A percentile compares a stretch with the other conserved stretches of the same genome.
Evolutionary conservation across 2,329 filamentous ascomycete genomes (phyloP).

Genomic region (Amylocarpus encephaloides): DNA sequence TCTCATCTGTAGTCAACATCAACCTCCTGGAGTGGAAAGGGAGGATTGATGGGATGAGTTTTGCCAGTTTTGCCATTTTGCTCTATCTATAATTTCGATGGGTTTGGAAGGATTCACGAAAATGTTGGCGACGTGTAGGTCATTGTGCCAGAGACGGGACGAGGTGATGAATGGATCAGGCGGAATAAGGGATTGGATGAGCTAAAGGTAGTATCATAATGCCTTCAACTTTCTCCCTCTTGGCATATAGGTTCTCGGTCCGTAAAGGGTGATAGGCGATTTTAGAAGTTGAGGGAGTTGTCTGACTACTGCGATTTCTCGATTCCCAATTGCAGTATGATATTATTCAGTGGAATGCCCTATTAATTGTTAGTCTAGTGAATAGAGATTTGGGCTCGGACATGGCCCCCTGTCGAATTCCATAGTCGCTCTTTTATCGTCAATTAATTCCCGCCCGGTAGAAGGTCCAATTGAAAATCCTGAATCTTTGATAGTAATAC

Average conservation of each 20-base stretch:
- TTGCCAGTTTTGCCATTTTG: too few species aligned
- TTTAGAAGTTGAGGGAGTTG: constrained; percentile 11
- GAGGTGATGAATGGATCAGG: constrained; percentile 1
- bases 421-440: constrained; percentile 1
- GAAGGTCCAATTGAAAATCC: constrained; percentile 9
- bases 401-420: constrained; percentile 10
- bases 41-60: too few species aligned
- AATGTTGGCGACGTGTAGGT: constrained; percentile 37
- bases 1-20: too few species aligned
- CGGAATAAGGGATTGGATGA: constrained; percentile 5
- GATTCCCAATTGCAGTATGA: constrained; percentile 7
- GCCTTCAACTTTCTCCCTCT: constrained; percentile 7
- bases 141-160: constrained; percentile 33
- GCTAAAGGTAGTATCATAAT: constrained; percentile 3
- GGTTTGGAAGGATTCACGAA: constrained; percentile 36
- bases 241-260: constrained; percentile 10
- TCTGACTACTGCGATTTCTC: constrained; percentile 11
- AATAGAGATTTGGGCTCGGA: not conserved
- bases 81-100: constrained; percentile 30
- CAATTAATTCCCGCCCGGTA: constrained; percentile 4
- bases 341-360: constrained; percentile 9
- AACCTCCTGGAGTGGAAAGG: too few species aligned
- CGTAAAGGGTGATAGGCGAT: constrained; percentile 6
- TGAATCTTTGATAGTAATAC: not conserved
- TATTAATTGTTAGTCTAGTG: not conserved